Evolutionary conservation across 371 early-diverging fungal species (phyloP), one percentile per base, ranked within the genome.

Genomic region (Apophysomyces trapeziformis): DNA sequence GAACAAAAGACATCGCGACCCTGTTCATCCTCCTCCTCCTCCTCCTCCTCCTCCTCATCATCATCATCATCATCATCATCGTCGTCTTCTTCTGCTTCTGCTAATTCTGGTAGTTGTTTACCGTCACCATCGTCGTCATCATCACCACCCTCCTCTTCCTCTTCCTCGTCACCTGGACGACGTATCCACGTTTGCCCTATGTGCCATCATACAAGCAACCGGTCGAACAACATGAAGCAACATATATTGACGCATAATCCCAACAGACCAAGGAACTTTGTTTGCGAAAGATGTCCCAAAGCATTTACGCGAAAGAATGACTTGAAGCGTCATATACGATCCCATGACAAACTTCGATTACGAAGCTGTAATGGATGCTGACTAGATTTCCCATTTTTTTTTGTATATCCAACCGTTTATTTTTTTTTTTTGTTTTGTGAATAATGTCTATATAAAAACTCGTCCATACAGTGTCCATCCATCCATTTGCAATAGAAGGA

Each of bases 271-370:
- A 79, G 75, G 61, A 66, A 70, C 12, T 74, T 70, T 63, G 56
- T 44, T 6, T 86, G 86, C 70, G 50, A 58, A 35, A 65, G 72
- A 26, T 92, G 92, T 67, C 45, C 57, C 38, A 85, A 82, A 68
- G 60, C 80, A 8, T 92, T 92, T 76, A 85, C 90, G 9, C 79
- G 90, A 43, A 89, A 88, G 64, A 87, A 89, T 61, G 92, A 92
- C 66, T 78, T 90, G 73, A 84, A 84, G 61, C 85, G 92, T 56
- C 92, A 92, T 67, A 41, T 38, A n/a, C 65, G 67, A 58, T 66
- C 67, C n/a, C 73, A 72, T 36, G 64, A 64, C 7, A 50, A 26
- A 50, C 21, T 21, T 50, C 13, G 21, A 50, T 9, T 50, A 8
- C 21, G 18, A 4, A 5, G 18, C n/a, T 50, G 18, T 21, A 9